phyloP scores from a whole-genome alignment of 257 asterid genomes.

The Hygrophila difformis region DNA sequence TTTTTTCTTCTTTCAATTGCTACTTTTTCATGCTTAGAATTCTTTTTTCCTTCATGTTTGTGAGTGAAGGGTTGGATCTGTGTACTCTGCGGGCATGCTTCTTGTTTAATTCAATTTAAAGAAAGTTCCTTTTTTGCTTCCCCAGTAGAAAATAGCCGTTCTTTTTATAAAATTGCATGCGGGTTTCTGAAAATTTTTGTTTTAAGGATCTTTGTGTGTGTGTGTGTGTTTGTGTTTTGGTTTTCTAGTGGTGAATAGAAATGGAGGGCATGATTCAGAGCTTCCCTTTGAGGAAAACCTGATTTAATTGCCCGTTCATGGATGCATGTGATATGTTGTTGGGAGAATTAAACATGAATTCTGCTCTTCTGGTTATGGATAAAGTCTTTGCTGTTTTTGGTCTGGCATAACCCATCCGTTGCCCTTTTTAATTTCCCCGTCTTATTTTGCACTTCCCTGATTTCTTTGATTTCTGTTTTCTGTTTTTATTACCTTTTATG shows the following conservation, averaged over 20 bases:
- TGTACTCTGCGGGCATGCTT: no score
- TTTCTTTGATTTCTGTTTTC: background rate
- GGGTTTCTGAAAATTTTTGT: slow-evolving; percentile 4
- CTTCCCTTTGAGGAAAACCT: slow-evolving; percentile 11
- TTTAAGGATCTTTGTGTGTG: background rate
- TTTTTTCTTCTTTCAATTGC: slow-evolving; percentile 10
- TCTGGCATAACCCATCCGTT: no score
- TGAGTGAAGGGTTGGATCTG: slow-evolving; percentile 26
- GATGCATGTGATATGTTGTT: slow-evolving; percentile 20
- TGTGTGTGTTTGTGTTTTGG: background rate
- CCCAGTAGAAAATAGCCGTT: no score
- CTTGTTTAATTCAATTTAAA: no score
- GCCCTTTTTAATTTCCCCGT: no score
- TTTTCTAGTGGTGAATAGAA: no score
- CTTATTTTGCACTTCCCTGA: no score
- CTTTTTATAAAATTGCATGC: background rate
- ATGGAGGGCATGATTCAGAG: slow-evolving; percentile 15
- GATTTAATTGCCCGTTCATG: slow-evolving; percentile 12
- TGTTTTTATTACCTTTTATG: slow-evolving; percentile 10
- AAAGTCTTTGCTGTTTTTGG: no score
- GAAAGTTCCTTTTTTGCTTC: no score
- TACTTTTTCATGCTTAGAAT: background rate
- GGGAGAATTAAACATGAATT: slow-evolving; percentile 15
- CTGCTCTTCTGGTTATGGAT: slow-evolving; percentile 29
- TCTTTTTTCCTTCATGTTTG: no score